phyloP scores from a whole-genome alignment of 2,329 filamentous ascomycete species.

The Trichoderma atroviride region DNA sequence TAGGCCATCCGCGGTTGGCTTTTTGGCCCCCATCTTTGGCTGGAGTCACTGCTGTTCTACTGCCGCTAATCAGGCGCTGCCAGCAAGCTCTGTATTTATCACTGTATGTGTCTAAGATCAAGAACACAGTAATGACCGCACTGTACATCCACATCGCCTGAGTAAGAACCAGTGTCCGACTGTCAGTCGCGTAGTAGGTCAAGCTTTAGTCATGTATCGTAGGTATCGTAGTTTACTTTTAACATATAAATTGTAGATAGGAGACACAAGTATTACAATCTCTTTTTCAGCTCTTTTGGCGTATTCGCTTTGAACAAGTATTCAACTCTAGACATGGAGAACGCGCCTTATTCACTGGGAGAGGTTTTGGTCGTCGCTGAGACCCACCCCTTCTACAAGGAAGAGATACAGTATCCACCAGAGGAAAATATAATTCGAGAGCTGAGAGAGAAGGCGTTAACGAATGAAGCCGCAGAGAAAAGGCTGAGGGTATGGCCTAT shows the following conservation, averaged over 20 bases:
- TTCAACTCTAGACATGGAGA: not conserved
- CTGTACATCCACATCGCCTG: not conserved
- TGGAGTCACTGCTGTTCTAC: not conserved
- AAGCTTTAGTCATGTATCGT: not conserved
- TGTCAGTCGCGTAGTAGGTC: not conserved
- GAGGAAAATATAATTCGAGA: constrained; percentile 14
- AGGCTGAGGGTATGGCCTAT: constrained; percentile 28
- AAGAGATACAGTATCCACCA: constrained; percentile 38
- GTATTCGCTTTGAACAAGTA: not conserved
- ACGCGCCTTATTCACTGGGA: constrained; percentile 32
- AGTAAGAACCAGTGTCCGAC: not conserved
- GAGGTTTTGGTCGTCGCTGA: constrained; percentile 41
- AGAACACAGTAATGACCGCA: not conserved
- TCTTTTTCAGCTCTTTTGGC: not conserved
- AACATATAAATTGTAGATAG: not conserved
- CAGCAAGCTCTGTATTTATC: not conserved
- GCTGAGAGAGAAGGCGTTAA: constrained; percentile 21
- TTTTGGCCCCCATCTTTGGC: not conserved
- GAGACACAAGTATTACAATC: not conserved
- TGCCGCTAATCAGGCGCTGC: not conserved
- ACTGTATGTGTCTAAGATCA: not conserved
- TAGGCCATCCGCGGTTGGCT: not conserved
- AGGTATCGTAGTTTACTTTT: not conserved
- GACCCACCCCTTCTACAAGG: constrained; percentile 42
- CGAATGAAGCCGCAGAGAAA: not conserved